Evolutionary conservation across 2,329 filamentous ascomycete genomes (phyloP), one percentile per base, ranked within the genome.

Genomic region (Verticillium longisporum): DNA sequence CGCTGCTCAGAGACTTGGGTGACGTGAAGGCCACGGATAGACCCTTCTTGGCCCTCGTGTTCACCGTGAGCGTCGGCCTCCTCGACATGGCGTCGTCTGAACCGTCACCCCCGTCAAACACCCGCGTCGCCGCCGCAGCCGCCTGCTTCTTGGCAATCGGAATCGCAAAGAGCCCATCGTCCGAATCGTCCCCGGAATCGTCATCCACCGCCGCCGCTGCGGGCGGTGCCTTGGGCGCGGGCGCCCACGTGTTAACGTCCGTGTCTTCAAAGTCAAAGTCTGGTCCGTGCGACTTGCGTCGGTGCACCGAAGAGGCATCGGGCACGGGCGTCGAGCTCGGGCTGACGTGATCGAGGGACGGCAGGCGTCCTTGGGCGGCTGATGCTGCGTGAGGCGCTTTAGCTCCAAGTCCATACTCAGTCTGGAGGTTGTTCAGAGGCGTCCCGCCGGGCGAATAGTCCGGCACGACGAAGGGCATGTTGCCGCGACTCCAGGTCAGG

Each of bases 141-240:
- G 65, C 65, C 63, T 74, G 74, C 54, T 65, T 69, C 75, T 74
- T 75, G 38, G 86, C 79, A 54, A 92, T 79, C 6, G 89, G 90
- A 61, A 91, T 85, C 11, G 88, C 88, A 71, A 94, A 95, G 9
- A 99, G 79, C 9, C 93, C 94, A 71, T 97, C 93, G 69, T 98
- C 94, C 1, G 93, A 97, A 71, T 97, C 91, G 64, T 92, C 91
- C 61, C 90, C 91, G 1, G 85, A 89, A 64, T 88, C 85, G 59
- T 86, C 79, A 55, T 80, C n/a, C n/a, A n/a, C 74, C 18, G 79
- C 73, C 56, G 76, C 74, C 33, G 76, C 73, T 4, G 72, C 69
- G 34, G 77, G 73, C 32, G 77, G 74, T 2, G 71, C 66, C 45
- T 78, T 66, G 32, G 76, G 73, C 1, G 82, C 76, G 13, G 83